phyloP scores from a whole-genome alignment of 768 basidiomycete species.

The Mycena chlorophos region DNA sequence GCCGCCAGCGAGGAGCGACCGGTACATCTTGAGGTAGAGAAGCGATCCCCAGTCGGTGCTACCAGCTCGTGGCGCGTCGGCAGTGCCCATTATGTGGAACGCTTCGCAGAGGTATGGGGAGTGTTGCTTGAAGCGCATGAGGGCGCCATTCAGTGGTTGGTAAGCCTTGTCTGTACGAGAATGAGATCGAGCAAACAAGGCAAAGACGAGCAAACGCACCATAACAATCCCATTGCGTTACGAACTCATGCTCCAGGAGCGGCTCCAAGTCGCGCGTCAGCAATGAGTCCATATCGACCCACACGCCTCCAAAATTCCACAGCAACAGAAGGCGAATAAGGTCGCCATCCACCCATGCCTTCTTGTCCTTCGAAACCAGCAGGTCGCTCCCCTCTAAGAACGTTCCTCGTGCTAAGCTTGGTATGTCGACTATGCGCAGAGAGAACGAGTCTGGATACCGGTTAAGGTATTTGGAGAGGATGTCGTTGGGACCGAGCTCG shows the following conservation, averaged over 20 bases:
- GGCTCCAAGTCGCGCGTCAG: slow-evolving; percentile 86
- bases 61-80: slow-evolving; percentile 67
- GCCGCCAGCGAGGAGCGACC: slow-evolving; percentile 69
- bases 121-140: slow-evolving; percentile 88
- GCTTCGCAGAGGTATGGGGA: slow-evolving; percentile 98
- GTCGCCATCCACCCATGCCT: slow-evolving; percentile 96
- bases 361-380: slow-evolving; percentile 63
- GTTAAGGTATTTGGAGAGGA: slow-evolving; percentile 58
- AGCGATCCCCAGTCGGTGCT: slow-evolving; percentile 94
- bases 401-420: slow-evolving; percentile 69
- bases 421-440: slow-evolving; percentile 68
- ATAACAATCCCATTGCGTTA: slow-evolving; percentile 99
- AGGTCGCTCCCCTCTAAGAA: slow-evolving; percentile 66
- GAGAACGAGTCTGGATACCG: slow-evolving; percentile 73
- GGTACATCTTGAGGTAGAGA: slow-evolving; percentile 90
- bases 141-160: slow-evolving; percentile 83
- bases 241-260: slow-evolving; percentile 90
- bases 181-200: not conserved
- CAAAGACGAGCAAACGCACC: slow-evolving; percentile 51
- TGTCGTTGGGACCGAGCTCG: slow-evolving; percentile 54
- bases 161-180: slow-evolving; percentile 63
- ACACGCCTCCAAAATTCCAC: slow-evolving; percentile 90
- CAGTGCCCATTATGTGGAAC: slow-evolving; percentile 84
- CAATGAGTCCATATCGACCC: slow-evolving; percentile 97
- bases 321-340: slow-evolving; percentile 83